Base-by-base conservation (phyloP, 164 flowering plant species). In the Vitis labrusca region DNA sequence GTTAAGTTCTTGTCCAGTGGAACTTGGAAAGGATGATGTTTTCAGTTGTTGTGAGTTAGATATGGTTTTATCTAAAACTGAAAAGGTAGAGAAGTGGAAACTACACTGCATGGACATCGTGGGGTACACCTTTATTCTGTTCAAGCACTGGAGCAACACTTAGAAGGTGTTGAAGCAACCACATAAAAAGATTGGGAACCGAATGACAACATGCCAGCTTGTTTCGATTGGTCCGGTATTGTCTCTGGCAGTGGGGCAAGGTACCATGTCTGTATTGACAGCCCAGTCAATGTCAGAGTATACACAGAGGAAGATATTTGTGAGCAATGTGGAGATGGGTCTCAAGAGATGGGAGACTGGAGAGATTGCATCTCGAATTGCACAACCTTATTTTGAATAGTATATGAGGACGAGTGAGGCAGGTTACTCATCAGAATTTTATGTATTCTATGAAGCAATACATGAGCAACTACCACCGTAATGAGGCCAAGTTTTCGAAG, bases 21-120 rank as follows among this genome's bases (percentile, higher is more conserved):
- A 88, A 56, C 50, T 74, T 72, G 98, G 91, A 48, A 59, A 54
- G 64, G 64, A 76, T 49, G 76, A 78, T 78, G 93, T 90, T 30
- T 89, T 94, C 61, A 67, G 67, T 61, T 80, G 97, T 71, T 50
- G 74, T 23, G 97, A 92, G 76, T 75, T 85, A 67, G 85, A 88
- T 44, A 79, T 56, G 79, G 80, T 94, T 55, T 37, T 75, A 32
- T 82, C 78, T 66, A 88, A 91, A 75, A 77, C 82, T 73, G 87
- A 77, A 44, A 87, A 77, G 80, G 75, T 88, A 65, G 83, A 89
- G 61, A 82, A 84, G 62, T 94, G 98, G 97, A 79, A 78, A 73
- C 73, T 73, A 58, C 77, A 65, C 10, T 86, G 88, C 73, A 52
- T 56, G 67, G 78, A 83, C 19, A 61, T 74, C 64, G 59, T 87